phyloP scores from a whole-genome alignment of 208 protist species.

The Novymonas esmeraldas region DNA sequence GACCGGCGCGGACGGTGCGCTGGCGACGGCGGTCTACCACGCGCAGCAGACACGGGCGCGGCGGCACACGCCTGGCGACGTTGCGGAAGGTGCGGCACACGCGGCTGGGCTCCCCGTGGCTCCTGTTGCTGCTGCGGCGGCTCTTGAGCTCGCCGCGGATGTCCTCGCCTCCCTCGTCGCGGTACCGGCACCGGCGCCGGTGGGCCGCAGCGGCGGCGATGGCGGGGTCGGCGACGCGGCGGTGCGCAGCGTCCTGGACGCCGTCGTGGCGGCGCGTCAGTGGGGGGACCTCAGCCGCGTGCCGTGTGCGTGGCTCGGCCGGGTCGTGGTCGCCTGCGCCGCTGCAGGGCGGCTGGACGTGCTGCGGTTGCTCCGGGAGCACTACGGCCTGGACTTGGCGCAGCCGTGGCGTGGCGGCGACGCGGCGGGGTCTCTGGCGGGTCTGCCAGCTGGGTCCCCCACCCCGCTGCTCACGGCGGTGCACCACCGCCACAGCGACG shows the following conservation, averaged over 20 bases:
- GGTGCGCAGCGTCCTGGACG: constrained; percentile 31
- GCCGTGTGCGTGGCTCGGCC: constrained; percentile 40
- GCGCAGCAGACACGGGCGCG: constrained; percentile 21
- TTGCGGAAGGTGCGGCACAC: neutral
- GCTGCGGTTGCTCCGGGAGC: constrained; percentile 42
- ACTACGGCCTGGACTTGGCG: constrained; percentile 43
- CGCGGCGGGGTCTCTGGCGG: neutral
- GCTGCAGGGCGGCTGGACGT: constrained; percentile 38
- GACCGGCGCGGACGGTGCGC: constrained; percentile 9
- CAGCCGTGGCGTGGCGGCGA: neutral
- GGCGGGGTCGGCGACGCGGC: constrained; percentile 9
- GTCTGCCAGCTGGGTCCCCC: neutral
- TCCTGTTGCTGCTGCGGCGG: constrained; percentile 11
- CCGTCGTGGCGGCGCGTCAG: constrained; percentile 24
- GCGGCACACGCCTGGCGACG: neutral
- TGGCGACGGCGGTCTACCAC: constrained; percentile 37
- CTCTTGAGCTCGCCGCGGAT: constrained; percentile 12
- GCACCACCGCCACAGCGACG: constrained; percentile 31
- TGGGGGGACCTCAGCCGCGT: constrained; percentile 26
- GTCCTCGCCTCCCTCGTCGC: constrained; percentile 17
- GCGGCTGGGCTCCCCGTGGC: too few relatives aligned
- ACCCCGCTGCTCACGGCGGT: constrained; percentile 46
- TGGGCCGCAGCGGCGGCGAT: too few relatives aligned
- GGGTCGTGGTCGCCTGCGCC: constrained; percentile 51
- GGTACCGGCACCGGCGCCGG: too few relatives aligned